These are phyloP conservation scores for Kluyveromyces aestuarii DNA, from an alignment of 805 yeast species.

Conservation along the genomic window DNA sequence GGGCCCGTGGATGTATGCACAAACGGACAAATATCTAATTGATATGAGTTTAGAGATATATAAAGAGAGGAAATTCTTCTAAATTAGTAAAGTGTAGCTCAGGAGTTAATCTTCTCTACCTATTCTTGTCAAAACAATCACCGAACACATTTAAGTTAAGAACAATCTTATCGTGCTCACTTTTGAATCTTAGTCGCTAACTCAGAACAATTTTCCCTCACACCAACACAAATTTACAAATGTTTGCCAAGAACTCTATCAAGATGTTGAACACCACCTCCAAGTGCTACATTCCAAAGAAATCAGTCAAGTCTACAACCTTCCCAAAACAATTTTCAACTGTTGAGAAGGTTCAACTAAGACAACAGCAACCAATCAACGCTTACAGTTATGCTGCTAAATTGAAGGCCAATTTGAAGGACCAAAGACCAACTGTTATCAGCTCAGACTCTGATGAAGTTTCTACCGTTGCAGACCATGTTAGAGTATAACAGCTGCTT, in stretches of 20 bases:
- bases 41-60: no score
- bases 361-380: neutral
- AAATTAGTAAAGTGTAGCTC: no score
- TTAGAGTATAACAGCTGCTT: slow-evolving; percentile 10
- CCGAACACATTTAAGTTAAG: no score
- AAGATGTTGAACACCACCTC: slow-evolving; percentile 6
- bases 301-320: slow-evolving; percentile 7
- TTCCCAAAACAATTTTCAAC: slow-evolving; percentile 6
- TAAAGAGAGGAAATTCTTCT: no score
- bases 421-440: slow-evolving; percentile 12
- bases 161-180: no score
- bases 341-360: neutral
- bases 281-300: slow-evolving; percentile 8
- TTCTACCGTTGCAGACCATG: slow-evolving; percentile 20
- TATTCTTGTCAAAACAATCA: no score
- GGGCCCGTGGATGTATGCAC: no score
- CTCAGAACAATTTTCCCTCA: neutral
- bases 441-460: slow-evolving; percentile 22
- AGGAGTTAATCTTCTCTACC: no score
- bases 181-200: no score
- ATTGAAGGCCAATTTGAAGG: slow-evolving; percentile 1
- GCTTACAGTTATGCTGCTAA: neutral
- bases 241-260: slow-evolving; percentile 3
- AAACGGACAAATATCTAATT: no score
- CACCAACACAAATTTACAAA: neutral